These are phyloP conservation scores for Trypanosoma cruzi DNA, from an alignment of 208 protist species.

Conservation along the genomic window DNA sequence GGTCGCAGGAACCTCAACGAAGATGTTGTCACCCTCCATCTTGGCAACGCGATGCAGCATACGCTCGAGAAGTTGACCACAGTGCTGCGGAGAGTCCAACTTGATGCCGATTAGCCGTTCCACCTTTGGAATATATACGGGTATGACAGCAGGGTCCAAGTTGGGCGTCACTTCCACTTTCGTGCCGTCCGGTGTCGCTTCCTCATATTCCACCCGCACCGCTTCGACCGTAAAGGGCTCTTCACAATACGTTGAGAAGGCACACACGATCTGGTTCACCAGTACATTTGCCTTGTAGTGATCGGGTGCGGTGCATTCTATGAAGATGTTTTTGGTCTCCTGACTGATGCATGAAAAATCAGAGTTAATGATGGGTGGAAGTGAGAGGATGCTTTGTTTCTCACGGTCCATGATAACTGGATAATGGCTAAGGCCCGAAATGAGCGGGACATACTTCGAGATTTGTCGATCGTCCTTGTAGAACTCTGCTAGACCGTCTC, in stretches of 20 bases:
- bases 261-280: conserved; percentile 96
- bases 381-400: conserved; percentile 91
- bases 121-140: conserved; percentile 64
- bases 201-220: conserved; percentile 84
- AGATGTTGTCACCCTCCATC: conserved; percentile 57
- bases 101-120: conserved; percentile 92
- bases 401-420: conserved; percentile 81
- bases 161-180: conserved; percentile 67
- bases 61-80: conserved; percentile 79
- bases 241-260: conserved; percentile 96
- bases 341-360: conserved; percentile 97
- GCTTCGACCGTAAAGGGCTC: conserved; percentile 90
- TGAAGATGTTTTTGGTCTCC: conserved; percentile 98
- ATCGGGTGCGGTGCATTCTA: conserved; percentile 99
- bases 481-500: conserved; percentile 82
- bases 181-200: conserved; percentile 62
- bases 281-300: conserved; percentile 95
- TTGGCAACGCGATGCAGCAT: conserved; percentile 91
- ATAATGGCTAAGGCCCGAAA: conserved; percentile 71
- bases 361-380: conserved; percentile 99
- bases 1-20: conserved; percentile 89
- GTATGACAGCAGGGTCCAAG: conserved; percentile 54
- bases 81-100: conserved; percentile 63
- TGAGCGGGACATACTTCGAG: conserved; percentile 82
- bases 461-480: conserved; percentile 93